Conservation (phyloP, 2,329 filamentous ascomycete genomes). For the Venturiaceae sp. region DNA sequence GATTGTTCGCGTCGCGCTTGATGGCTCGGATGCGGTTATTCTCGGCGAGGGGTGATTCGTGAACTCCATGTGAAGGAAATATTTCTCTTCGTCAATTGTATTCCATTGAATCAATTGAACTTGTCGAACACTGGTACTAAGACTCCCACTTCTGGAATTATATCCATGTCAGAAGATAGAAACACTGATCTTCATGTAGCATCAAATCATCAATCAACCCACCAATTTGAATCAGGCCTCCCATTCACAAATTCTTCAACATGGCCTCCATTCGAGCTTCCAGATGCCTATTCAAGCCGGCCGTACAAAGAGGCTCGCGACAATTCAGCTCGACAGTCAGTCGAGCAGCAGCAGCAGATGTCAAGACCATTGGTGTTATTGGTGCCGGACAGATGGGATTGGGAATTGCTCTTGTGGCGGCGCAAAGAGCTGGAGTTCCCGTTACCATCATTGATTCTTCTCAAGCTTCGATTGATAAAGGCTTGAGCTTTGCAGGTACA, state of each 20-base stretch:
- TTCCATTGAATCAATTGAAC: too few species aligned
- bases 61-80: too few species aligned
- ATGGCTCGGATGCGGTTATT: too few species aligned
- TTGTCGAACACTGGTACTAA: too few species aligned
- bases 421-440: conserved; percentile 70
- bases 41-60: too few species aligned
- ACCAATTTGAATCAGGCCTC: not conserved
- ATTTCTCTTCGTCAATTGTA: too few species aligned
- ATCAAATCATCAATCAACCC: not conserved
- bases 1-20: too few species aligned
- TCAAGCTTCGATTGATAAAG: conserved; percentile 78
- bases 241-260: not conserved
- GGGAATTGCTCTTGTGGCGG: conserved; percentile 90
- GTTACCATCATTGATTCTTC: conserved; percentile 81
- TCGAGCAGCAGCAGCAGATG: conserved; percentile 33
- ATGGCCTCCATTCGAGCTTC: not conserved
- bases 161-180: too few species aligned
- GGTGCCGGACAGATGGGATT: conserved; percentile 96
- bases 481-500: conserved; percentile 78
- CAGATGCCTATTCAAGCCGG: not conserved
- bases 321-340: conserved; percentile 1
- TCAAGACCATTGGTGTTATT: conserved; percentile 83
- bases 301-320: not conserved
- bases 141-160: too few species aligned
- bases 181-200: not conserved